Conservation (phyloP, 2,329 filamentous ascomycete genomes). For the Microdochium nivale region DNA sequence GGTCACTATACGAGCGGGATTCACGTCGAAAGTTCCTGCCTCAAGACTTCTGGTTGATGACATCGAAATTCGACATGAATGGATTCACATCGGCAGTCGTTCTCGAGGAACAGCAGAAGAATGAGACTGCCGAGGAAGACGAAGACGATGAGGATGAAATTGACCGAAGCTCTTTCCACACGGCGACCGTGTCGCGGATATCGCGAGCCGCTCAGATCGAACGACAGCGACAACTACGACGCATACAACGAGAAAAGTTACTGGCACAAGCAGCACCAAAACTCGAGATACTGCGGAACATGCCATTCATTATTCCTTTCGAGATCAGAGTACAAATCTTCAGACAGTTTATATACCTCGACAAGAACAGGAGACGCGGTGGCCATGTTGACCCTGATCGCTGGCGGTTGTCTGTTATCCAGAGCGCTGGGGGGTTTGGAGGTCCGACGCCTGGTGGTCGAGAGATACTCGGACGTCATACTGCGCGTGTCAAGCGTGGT, state of each 20-base stretch:
- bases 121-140: constrained; percentile 55
- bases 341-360: constrained; percentile 79
- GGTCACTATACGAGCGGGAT: constrained; percentile 88
- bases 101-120: constrained; percentile 73
- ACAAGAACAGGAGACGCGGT: constrained; percentile 63
- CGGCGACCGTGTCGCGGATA: constrained; percentile 46
- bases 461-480: constrained; percentile 49
- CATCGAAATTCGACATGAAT: constrained; percentile 75
- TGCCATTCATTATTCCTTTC: constrained; percentile 96
- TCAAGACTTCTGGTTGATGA: constrained; percentile 90
- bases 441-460: constrained; percentile 13
- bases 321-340: constrained; percentile 87
- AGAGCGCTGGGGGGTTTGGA: constrained; percentile 21
- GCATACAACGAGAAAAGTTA: constrained; percentile 59
- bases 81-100: constrained; percentile 82
- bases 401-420: constrained; percentile 58
- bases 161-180: constrained; percentile 17
- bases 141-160: constrained; percentile 34
- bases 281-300: constrained; percentile 84
- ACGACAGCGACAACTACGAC: constrained; percentile 55
- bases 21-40: constrained; percentile 81
- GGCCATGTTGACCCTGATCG: constrained; percentile 64
- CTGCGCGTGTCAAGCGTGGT: constrained; percentile 71
- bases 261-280: constrained; percentile 76
- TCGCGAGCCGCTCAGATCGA: constrained; percentile 58